Evolutionary conservation across 495 filamentous ascomycete genomes (phyloP).

Genomic region (Penicillium verhagenii): DNA sequence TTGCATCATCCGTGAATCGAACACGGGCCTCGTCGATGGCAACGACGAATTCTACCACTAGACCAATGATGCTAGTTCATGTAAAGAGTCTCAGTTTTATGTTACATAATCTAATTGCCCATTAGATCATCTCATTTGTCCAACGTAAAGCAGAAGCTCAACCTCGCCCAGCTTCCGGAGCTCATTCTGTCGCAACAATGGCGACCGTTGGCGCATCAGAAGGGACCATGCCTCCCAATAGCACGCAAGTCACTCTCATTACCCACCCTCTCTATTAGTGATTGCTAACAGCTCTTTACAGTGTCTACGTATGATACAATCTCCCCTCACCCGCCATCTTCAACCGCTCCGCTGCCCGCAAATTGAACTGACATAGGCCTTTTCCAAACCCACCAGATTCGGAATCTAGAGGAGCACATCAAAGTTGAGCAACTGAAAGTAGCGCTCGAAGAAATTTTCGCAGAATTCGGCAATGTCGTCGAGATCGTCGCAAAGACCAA

Average conservation of each 20-base stretch:
- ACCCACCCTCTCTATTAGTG: neutral
- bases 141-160: conserved; percentile 17
- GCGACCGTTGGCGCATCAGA: conserved; percentile 31
- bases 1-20: conserved; percentile 59
- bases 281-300: conserved; percentile 29
- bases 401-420: conserved; percentile 90
- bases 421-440: conserved; percentile 77
- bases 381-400: conserved; percentile 53
- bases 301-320: conserved; percentile 51
- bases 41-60: conserved; percentile 62
- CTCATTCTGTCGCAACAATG: conserved; percentile 40
- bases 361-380: conserved; percentile 11
- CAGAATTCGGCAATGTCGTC: conserved; percentile 84
- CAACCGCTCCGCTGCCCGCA: conserved; percentile 16
- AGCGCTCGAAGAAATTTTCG: conserved; percentile 75
- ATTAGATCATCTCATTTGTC: neutral
- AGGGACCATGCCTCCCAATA: conserved; percentile 40
- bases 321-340: conserved; percentile 14
- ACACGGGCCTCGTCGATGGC: conserved; percentile 60
- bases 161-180: conserved; percentile 19
- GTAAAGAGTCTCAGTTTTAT: neutral
- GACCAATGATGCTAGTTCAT: conserved; percentile 50
- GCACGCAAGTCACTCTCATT: conserved; percentile 40
- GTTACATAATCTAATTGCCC: neutral
- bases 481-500: conserved; percentile 93